Evolutionary conservation across 2,329 filamentous ascomycete species (phyloP).

Genomic region (Venturia nashicola): DNA sequence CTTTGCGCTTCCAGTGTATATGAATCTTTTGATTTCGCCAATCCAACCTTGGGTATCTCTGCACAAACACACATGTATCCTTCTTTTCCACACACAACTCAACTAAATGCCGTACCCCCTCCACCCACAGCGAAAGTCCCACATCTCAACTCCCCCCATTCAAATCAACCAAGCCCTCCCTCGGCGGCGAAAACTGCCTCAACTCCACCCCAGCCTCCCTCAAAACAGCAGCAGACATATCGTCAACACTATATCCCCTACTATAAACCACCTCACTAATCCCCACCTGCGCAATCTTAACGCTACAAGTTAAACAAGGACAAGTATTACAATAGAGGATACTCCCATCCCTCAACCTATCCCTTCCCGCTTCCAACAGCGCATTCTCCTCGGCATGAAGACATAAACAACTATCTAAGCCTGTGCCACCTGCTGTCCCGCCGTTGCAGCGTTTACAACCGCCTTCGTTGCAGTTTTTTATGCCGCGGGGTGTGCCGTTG

Average conservation of each 20-base stretch:
- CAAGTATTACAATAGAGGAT: conserved; percentile 93
- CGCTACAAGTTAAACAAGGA: conserved; percentile 92
- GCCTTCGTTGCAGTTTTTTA: conserved; percentile 84
- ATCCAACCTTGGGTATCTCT: background rate
- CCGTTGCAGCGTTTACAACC: conserved; percentile 78
- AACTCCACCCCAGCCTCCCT: conserved; percentile 70
- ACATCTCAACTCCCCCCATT: background rate
- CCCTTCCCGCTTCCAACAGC: conserved; percentile 81
- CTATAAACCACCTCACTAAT: conserved; percentile 93
- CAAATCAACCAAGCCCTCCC: background rate
- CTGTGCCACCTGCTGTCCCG: conserved; percentile 55
- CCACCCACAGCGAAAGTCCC: background rate
- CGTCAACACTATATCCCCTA: conserved; percentile 88
- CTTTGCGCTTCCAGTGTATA: background rate
- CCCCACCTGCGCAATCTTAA: conserved; percentile 96
- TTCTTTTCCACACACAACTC: background rate
- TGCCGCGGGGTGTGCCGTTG: conserved; percentile 86
- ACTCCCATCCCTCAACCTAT: conserved; percentile 70
- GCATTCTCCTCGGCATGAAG: conserved; percentile 99
- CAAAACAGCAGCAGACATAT: conserved; percentile 52
- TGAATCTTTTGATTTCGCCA: background rate
- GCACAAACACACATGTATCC: background rate
- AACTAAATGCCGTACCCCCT: background rate
- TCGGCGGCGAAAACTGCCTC: conserved; percentile 65
- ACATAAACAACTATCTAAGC: conserved; percentile 78